phyloP scores from a whole-genome alignment of 1,284 basidiomycete species.

The Tilletia setariae region DNA sequence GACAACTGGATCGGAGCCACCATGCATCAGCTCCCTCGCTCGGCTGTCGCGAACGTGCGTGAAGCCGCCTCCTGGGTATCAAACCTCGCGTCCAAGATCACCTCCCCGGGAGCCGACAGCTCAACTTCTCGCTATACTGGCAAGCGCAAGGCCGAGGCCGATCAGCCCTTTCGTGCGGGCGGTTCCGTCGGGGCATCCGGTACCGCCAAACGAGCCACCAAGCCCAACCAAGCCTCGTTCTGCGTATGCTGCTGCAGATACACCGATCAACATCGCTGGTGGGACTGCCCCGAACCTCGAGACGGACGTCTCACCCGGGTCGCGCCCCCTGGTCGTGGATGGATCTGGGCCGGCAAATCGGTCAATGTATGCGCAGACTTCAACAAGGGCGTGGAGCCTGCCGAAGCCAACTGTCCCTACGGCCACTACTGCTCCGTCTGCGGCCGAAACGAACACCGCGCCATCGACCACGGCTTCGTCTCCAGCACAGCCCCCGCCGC shows the following conservation, averaged over 20 bases:
- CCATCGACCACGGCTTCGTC: neutral
- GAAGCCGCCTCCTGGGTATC: neutral
- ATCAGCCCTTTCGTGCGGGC: neutral
- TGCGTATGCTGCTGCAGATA: neutral
- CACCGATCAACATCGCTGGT: neutral
- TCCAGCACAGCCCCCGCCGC: neutral
- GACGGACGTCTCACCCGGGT: neutral
- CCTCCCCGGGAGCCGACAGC: neutral
- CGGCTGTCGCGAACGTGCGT: neutral
- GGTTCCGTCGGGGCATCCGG: neutral
- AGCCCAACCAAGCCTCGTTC: neutral
- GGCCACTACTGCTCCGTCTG: neutral
- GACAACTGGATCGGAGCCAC: neutral
- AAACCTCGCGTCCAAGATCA: neutral
- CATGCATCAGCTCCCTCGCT: neutral
- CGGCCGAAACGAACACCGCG: neutral
- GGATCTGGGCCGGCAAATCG: neutral
- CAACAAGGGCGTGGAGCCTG: neutral
- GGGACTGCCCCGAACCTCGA: neutral
- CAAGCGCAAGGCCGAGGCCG: neutral
- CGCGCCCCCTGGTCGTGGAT: neutral
- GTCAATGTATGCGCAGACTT: neutral
- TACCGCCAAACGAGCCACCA: neutral
- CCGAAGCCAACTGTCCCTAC: neutral
- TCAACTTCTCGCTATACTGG: neutral